phyloP scores from a whole-genome alignment of 805 yeast species.

The Metschnikowia borealis region DNA sequence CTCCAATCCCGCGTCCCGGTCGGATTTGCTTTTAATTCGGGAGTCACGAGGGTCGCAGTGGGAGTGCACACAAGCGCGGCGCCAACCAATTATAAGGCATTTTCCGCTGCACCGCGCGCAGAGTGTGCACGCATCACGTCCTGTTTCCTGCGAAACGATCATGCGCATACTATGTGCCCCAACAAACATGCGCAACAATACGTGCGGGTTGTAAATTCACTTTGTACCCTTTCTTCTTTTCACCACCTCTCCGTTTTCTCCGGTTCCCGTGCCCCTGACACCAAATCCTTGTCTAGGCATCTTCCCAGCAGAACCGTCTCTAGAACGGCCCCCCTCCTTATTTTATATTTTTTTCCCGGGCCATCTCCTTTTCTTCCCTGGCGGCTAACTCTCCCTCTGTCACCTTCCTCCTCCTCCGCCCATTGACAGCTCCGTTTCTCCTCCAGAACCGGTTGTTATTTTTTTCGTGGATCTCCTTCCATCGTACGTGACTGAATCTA shows the following conservation, averaged over 20 bases:
- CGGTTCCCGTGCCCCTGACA: constrained; percentile 2
- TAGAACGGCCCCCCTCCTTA: background rate
- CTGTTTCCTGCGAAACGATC: constrained; percentile 12
- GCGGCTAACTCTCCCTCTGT: background rate
- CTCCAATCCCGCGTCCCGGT: too few species aligned
- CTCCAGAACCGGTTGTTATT: background rate
- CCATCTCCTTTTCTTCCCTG: background rate
- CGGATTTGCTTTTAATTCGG: background rate
- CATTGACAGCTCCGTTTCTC: background rate
- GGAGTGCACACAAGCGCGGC: background rate
- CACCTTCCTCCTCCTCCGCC: too few species aligned
- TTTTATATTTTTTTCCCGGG: background rate
- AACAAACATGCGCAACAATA: constrained; percentile 13
- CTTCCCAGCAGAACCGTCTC: background rate
- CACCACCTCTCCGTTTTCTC: background rate
- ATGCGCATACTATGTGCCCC: constrained; percentile 17
- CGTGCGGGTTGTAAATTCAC: constrained; percentile 9
- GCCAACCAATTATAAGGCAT: constrained; percentile 1
- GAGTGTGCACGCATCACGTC: constrained; percentile 6
- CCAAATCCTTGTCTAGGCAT: background rate
- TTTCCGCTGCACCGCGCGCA: background rate
- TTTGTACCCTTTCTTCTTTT: constrained; percentile 7
- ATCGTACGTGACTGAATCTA: too few species aligned
- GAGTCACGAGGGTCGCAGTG: background rate
- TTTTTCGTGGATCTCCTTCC: too few species aligned